Base-by-base conservation (phyloP, 257 asterid species). In the Echites panduratus region DNA sequence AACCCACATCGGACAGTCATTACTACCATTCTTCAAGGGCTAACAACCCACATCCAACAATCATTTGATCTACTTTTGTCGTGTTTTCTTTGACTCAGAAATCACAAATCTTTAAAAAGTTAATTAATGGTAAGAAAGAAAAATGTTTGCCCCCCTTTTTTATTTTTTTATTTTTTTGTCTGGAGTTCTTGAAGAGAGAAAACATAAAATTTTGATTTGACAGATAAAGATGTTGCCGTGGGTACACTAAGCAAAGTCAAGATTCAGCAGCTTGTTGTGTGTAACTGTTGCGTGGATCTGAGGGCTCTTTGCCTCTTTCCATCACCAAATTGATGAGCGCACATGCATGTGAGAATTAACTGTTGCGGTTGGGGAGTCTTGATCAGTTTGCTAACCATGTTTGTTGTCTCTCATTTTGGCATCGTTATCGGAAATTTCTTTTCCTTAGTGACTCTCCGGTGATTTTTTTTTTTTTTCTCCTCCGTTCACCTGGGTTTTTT, bases 291-390 rank as follows among this genome's bases (percentile, higher is more conserved):
- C 84, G 84, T 84, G 86, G 86, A 84, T 88, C 89, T 84, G 83
- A 80, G 85, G 85, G 66, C 79, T 77, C 79, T n/a, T n/a, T n/a
- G n/a, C n/a, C n/a, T n/a, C n/a, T n/a, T n/a, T 70, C 71, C 73
- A 65, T 68, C 48, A 32, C 54, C 54, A 53, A 44, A 24, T 62
- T 67, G 68, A 49, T 67, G 80, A 68, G 71, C 77, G 58, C 73
- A 48, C 71, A 78, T 82, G 77, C 87, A 81, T 88, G 91, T 90
- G 86, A 80, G 87, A 71, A 70, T 76, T 74, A 76, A 82, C 87
- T 77, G 68, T 66, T 62, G 74, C 70, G 35, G 77, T 78, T 80
- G 70, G 49, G 57, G 66, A 14, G 86, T 82, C 84, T 71, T 82
- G 78, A 38, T 83, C 86, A 70, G 53, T n/a, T 77, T 48, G 53